Evolutionary conservation across 257 asterid species (phyloP), one percentile per base, ranked within the genome.

Genomic region (Solanum dulcamara): DNA sequence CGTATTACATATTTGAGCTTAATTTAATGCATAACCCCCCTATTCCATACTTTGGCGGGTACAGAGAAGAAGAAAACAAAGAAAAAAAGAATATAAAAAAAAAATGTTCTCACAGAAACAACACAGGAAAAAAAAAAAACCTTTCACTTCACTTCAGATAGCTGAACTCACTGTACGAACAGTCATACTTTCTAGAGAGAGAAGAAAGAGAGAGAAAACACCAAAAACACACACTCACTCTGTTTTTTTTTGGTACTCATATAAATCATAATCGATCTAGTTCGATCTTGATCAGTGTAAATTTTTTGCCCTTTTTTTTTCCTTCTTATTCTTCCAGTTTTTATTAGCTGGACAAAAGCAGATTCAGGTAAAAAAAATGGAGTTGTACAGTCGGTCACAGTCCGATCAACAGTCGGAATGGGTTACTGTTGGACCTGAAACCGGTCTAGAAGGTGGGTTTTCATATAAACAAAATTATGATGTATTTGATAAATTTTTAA

Each of bases 391-490:
- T 50, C 57, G 84, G 85, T 59, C 57, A 10, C 86, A 83, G 32
- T 83, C 89, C 74, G 93, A 87, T 86, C 89, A 84, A 75, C 90
- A 87, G 88, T 77, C 70, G 83, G 93, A 86, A 67, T 92, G 94
- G 96, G 87, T 75, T 83, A 59, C 84, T 59, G 50, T 55, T 2
- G 86, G 87, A 26, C 85, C 88, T 18, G 91, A 80, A 83, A 26
- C 85, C 87, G 33, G 92, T 85, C 38, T 90, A 48, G 92, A 88
- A 92, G 97, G 97, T 93, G 81, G 70, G 88, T 88, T 85, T 35
- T 68, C 42, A 17, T 68, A 9, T 33, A 35, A 28, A 66, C 14
- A 18, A 33, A 64, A 30, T 64, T 64, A 64, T 0, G 10, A 4
- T 9, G 3, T n/a, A 9, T 57, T 57, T n/a, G 66, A 57, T 57